Percentiles rank a stretch among this genome's conserved stretches.
Evolutionary conservation across 1,139 yeast species (phyloP).

Genomic region (Blastobotrys niveus): DNA sequence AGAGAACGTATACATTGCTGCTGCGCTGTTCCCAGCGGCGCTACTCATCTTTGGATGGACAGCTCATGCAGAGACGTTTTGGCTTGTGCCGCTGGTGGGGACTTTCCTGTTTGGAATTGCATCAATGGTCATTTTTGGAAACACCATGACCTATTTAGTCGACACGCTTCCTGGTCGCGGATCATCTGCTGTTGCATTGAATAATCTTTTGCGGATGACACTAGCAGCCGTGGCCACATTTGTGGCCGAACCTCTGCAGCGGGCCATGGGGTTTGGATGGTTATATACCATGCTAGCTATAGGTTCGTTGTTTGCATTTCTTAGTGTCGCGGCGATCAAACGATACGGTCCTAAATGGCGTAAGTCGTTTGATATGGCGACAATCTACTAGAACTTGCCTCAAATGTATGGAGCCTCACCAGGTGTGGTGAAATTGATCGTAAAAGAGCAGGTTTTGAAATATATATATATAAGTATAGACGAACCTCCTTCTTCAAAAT

Average conservation of each 20-base stretch:
- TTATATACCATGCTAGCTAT: slow-evolving; percentile 60
- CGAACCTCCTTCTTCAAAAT: neutral
- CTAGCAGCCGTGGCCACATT: slow-evolving; percentile 76
- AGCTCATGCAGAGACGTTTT: slow-evolving; percentile 54
- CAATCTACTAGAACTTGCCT: slow-evolving; percentile 20
- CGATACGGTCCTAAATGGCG: slow-evolving; percentile 58
- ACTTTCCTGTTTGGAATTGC: slow-evolving; percentile 78
- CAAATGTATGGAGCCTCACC: too few relatives aligned
- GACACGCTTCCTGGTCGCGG: slow-evolving; percentile 86
- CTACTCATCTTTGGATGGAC: slow-evolving; percentile 81
- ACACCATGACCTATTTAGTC: slow-evolving; percentile 73
- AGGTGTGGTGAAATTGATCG: too few relatives aligned
- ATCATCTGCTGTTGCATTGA: slow-evolving; percentile 82
- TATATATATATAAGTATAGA: neutral
- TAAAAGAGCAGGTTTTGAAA: too few relatives aligned
- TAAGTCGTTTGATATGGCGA: slow-evolving; percentile 56
- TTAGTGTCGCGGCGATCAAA: slow-evolving; percentile 47
- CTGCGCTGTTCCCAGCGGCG: slow-evolving; percentile 56
- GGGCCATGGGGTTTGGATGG: slow-evolving; percentile 60
- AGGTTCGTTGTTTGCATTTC: slow-evolving; percentile 40
- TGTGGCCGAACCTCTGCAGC: slow-evolving; percentile 62
- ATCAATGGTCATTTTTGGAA: slow-evolving; percentile 77
- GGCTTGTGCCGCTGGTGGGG: slow-evolving; percentile 74
- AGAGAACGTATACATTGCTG: slow-evolving; percentile 65
- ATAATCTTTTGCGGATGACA: slow-evolving; percentile 65